Base-by-base conservation (phyloP, 495 filamentous ascomycete genomes). In the Trichoderma asperelloides region DNA sequence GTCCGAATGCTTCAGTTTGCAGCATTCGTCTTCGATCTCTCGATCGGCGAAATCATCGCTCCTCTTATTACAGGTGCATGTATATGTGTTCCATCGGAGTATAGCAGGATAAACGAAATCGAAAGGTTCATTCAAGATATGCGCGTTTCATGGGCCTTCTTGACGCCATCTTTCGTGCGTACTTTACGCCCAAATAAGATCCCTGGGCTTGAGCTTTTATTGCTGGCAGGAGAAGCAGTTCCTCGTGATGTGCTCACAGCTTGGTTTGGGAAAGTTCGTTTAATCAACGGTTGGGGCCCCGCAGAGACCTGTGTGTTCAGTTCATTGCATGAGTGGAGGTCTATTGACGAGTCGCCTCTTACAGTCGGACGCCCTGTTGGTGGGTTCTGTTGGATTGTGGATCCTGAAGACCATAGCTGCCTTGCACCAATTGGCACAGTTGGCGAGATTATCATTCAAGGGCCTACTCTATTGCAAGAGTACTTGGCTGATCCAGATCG, bases 1-100 rank as follows among this genome's bases (percentile, higher is more conserved):
- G 77, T 79, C 5, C 70, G 81, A 4, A 74, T 80, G 0, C 69
- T 88, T 6, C 85, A 88, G 68, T 88, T 84, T 63, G 80, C 80
- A 9, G 78, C 81, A 0, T 82, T 78, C 47, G 75, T 79, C 2
- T 85, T 85, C 60, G 82, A 84, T 60, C 74, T 80, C n/a, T 81
- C 75, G 62, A 77, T 83, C 18, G 73, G 76, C 40, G 79, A 79
- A 40, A 83, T 82, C 68, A 75, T 84, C 28, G 68, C 74, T 27
- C 79, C 81, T 0, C 70, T 85, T 12, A 72, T 73, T 6, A 72
- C 74, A 30, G 81, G 81, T 33, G 83, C 80, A 5, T 81, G 79
- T 43, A 72, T 85, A 16, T 84, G 81, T 66, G 77, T 84, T 65
- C 81, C 81, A 3, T 79, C 79, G 0, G 81, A 68, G 8, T 3